Base-by-base conservation (phyloP, 345 rosid species). In the Durio zibethinus region DNA sequence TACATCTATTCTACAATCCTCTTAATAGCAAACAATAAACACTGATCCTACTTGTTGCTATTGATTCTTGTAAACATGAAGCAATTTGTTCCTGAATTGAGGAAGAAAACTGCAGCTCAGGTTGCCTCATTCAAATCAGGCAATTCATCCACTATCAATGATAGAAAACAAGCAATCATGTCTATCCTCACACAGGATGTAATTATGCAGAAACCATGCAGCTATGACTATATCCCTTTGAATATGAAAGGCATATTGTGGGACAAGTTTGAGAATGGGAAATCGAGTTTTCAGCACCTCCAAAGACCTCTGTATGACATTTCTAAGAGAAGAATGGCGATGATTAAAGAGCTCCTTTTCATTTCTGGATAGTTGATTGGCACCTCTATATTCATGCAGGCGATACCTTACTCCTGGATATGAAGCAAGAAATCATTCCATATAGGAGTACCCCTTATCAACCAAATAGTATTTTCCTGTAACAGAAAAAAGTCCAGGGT, bases 201-300 rank as follows among this genome's bases (percentile, higher is more conserved):
- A 91, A 82, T 91, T 93, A 74, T 93, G 98, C 31, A 91, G 79
- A 74, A 89, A 90, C 73, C 97, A 90, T 0, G 94, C 85, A 54
- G 91, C 98, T 72, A 92, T 89, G 64, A 92, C 97, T 71, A 93
- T 83, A 82, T 92, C 98, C 84, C 98, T 90, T 83, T 93, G 98
- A 70, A 93, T 81, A 63, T 88, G 86, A 74, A 90, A 91, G 21
- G 87, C 88, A 76, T 93, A 91, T 35, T 86, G 97, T 18, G 93
- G 87, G 25, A 92, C 89, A 4, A 90, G 89, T 85, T 87, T 90
- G 72, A 90, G 91, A 65, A 92, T 89, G 3, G 97, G 94, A 82
- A 92, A 93, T 54, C 97, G 84, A 31, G 87, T 74, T 81, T 85
- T 93, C 83, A 93, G 81, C 76, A 88, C 85, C 70, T 82, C 61